Evolutionary conservation across 371 early-diverging fungal species (phyloP).

Genomic region (Actinomucor elegans): DNA sequence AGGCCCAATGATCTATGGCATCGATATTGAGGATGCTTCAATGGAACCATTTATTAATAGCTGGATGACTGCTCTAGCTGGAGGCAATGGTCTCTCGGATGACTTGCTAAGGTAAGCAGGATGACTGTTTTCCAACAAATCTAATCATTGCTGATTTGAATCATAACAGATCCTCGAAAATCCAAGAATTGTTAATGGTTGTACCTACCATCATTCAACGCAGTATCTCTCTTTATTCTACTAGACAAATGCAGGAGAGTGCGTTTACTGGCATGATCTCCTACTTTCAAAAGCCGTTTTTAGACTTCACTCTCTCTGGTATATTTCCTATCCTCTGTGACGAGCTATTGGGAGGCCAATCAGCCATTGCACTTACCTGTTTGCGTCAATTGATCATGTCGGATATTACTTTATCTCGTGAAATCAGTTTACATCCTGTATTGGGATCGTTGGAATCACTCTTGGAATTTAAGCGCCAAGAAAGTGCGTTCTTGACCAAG

Average conservation of each 20-base stretch:
- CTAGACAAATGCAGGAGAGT: conserved; percentile 20
- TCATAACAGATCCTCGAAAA: conserved; percentile 20
- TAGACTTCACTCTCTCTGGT: conserved; percentile 32
- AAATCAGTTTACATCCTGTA: conserved; percentile 9
- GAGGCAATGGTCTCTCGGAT: conserved; percentile 35
- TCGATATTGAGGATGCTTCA: conserved; percentile 17
- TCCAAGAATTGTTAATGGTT: conserved; percentile 28
- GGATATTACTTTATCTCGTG: not conserved
- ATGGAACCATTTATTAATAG: conserved; percentile 28
- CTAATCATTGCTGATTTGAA: no score
- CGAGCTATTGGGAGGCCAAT: conserved; percentile 23
- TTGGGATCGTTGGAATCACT: conserved; percentile 17
- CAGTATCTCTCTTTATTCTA: conserved; percentile 20
- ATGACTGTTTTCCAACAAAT: no score
- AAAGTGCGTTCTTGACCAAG: not conserved
- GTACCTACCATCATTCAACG: conserved; percentile 39
- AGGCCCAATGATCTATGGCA: conserved; percentile 28
- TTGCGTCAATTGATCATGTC: conserved; percentile 16
- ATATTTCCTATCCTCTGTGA: conserved; percentile 28
- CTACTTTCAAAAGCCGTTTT: conserved; percentile 34
- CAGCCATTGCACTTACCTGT: conserved; percentile 21
- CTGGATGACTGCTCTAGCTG: conserved; percentile 38
- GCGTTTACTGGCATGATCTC: conserved; percentile 27
- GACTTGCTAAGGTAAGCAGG: conserved; percentile 27
- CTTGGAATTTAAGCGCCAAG: conserved; percentile 13